Conservation (phyloP, 2,329 filamentous ascomycete species). For the Pseudogymnoascus sp. region DNA sequence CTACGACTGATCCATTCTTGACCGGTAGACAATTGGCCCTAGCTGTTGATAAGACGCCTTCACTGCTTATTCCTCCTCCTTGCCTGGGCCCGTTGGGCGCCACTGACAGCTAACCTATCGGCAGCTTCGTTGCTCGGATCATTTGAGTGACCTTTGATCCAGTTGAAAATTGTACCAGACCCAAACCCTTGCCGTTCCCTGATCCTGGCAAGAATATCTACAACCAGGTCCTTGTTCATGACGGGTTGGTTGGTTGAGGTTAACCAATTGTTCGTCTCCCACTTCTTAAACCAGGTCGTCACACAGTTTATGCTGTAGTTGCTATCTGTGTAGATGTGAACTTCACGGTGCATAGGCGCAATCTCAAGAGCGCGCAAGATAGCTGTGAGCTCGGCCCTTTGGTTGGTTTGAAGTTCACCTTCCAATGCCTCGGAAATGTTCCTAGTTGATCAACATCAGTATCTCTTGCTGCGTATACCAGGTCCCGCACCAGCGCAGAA, state of each 20-base stretch:
- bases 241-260: conserved; percentile 64
- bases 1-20: background rate
- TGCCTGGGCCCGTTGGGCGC: conserved; percentile 34
- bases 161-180: conserved; percentile 63
- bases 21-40: background rate
- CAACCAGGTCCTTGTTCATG: conserved; percentile 79
- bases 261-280: conserved; percentile 70
- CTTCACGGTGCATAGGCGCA: conserved; percentile 55
- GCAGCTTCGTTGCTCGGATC: conserved; percentile 72
- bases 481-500: background rate
- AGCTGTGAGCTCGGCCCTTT: conserved; percentile 89
- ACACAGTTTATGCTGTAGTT: conserved; percentile 86
- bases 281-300: conserved; percentile 72
- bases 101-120: conserved; percentile 66
- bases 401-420: conserved; percentile 67
- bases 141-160: conserved; percentile 79
- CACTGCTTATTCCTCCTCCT: background rate
- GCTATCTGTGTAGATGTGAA: conserved; percentile 81
- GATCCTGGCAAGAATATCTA: conserved; percentile 62
- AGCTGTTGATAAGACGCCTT: background rate
- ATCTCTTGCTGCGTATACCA: background rate
- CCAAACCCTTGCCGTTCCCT: conserved; percentile 55
- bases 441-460: conserved; percentile 32
- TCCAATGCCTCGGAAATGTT: conserved; percentile 37
- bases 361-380: conserved; percentile 76